phyloP scores from a whole-genome alignment of 768 basidiomycete genomes.

The Pisolithus microcarpus region DNA sequence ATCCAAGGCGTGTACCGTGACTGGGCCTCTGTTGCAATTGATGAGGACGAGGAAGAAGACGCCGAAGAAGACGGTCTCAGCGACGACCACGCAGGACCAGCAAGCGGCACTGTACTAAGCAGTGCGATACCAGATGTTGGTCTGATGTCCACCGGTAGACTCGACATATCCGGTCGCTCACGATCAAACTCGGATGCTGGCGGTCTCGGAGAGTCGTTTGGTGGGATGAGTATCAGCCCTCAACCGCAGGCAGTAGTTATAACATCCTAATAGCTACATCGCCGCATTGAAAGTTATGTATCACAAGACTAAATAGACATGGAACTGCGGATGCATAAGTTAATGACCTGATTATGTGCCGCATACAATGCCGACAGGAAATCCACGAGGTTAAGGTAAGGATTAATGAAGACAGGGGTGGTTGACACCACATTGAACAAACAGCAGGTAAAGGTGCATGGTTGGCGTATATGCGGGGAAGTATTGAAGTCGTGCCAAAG shows the following conservation, averaged over 20 bases:
- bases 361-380: no score
- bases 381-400: no score
- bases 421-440: no score
- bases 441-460: no score
- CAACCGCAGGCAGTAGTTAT: conserved; percentile 19
- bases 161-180: conserved; percentile 17
- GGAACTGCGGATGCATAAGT: background rate
- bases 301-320: background rate
- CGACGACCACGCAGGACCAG: conserved; percentile 18
- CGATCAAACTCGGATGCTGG: conserved; percentile 33
- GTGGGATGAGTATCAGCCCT: conserved; percentile 83
- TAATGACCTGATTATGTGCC: background rate
- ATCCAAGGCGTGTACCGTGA: conserved; percentile 84
- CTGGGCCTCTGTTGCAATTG: conserved; percentile 75
- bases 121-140: background rate
- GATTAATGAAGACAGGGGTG: no score
- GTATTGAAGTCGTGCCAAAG: no score
- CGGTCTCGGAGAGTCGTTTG: conserved; percentile 60
- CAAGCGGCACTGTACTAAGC: background rate
- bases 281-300: background rate
- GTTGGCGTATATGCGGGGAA: no score
- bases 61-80: conserved; percentile 37
- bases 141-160: conserved; percentile 6
- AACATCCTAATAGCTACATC: conserved; percentile 4
- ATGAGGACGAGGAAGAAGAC: conserved; percentile 61